Percentiles rank a stretch among this genome's conserved stretches.
These are phyloP conservation scores for Pouteria glomerata DNA, from an alignment of 148 eudicot species.

Conservation along the genomic window DNA sequence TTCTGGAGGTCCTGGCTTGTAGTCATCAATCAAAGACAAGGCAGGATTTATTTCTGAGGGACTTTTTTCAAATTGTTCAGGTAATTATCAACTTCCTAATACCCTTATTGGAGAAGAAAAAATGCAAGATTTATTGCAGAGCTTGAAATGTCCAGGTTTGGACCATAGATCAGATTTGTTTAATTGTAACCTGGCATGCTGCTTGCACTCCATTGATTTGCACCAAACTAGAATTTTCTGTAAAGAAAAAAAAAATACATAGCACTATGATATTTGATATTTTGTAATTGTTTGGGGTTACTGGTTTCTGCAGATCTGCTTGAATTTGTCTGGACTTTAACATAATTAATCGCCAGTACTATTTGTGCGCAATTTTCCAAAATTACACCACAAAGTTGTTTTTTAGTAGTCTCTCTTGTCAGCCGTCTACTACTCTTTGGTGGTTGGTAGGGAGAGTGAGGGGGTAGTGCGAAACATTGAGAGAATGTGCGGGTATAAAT, in stretches of 20 bases:
- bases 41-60: conserved; percentile 85
- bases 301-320: not conserved
- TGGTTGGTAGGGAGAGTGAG: no score
- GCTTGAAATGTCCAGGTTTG: not conserved
- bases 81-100: conserved; percentile 23
- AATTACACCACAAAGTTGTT: no score
- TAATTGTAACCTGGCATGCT: not conserved
- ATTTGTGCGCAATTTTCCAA: no score
- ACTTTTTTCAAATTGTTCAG: conserved; percentile 82
- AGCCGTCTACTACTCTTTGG: no score
- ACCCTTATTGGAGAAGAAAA: not conserved
- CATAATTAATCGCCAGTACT: not conserved
- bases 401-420: no score
- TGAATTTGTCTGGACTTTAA: not conserved
- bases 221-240: not conserved
- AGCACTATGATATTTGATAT: not conserved
- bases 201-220: not conserved
- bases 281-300: not conserved
- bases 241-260: not conserved
- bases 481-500: no score
- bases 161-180: not conserved
- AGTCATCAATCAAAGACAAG: conserved; percentile 81
- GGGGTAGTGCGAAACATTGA: no score
- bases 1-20: conserved; percentile 82
- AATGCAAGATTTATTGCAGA: not conserved